A percentile compares a stretch with the other conserved stretches of the same genome.
Evolutionary conservation across 495 filamentous ascomycete genomes (phyloP).

Genomic region (Oidiodendron maius): DNA sequence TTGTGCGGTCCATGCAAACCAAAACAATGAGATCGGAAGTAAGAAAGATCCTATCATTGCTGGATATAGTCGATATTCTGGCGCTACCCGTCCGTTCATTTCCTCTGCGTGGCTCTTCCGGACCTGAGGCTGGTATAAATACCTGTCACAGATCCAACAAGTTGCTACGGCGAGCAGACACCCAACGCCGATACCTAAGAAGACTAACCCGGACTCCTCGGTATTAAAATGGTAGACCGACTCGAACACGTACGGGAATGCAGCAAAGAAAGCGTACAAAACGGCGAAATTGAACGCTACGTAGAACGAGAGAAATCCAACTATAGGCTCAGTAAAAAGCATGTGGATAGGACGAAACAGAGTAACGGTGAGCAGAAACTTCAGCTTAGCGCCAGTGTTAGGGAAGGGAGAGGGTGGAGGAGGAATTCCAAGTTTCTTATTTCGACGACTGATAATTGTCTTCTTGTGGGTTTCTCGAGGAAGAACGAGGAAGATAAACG

Average conservation of each 20-base stretch:
- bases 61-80: constrained; percentile 53
- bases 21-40: constrained; percentile 40
- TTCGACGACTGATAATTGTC: constrained; percentile 47
- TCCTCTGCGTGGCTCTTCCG: constrained; percentile 11
- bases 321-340: constrained; percentile 62
- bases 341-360: constrained; percentile 57
- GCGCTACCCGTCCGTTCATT: constrained; percentile 31
- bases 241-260: constrained; percentile 49
- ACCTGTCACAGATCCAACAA: constrained; percentile 37
- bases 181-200: constrained; percentile 52
- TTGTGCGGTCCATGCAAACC: constrained; percentile 42
- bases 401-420: constrained; percentile 27
- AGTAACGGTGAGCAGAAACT: constrained; percentile 47
- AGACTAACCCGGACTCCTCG: constrained; percentile 50
- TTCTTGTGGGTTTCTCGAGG: constrained; percentile 59
- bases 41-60: constrained; percentile 55
- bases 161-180: constrained; percentile 43
- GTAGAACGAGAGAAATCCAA: constrained; percentile 55
- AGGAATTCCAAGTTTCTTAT: constrained; percentile 34
- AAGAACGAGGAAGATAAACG: constrained; percentile 32
- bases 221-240: constrained; percentile 42
- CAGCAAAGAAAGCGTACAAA: constrained; percentile 62
- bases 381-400: constrained; percentile 30
- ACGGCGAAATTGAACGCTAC: constrained; percentile 56
- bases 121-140: constrained; percentile 31